Base-by-base conservation (phyloP, 371 early-diverging fungal species). In the Chytridium lagenaria region DNA sequence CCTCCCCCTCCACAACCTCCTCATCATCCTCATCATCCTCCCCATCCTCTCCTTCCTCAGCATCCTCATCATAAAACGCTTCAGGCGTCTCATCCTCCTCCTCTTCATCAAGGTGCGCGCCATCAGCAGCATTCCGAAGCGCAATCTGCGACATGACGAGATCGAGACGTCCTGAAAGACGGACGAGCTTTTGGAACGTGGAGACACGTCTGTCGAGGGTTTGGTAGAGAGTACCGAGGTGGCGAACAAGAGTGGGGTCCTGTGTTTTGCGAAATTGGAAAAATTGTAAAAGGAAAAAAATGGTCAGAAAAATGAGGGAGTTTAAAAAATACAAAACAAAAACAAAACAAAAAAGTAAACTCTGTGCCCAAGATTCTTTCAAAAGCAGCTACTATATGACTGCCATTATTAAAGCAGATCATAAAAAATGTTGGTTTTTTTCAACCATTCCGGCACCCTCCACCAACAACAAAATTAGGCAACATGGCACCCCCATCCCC, bases 121-220 rank as follows among this genome's bases (percentile, higher is more conserved):
- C 75, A 15, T 36, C 40, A 12, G 49, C 22, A 12, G 74, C 66
- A 5, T 28, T 1, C 59, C 89, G 84, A 73, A 87, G 80, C 65
- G 86, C 85, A 51, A 91, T 88, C 80, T 93, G 93, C 57, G 83
- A 84, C 76, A 89, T 85, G 1, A 92, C 88, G 77, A 94, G 77
- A 70, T 94, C 94, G 31, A 94, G 82, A 30, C 93, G 87, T n/a
- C 94, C 94, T 50, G 85, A 80, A 52, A 94, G 78, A 65, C 87
- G 84, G 34, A 90, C 77, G 63, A 94, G 78, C 70, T 90, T 89
- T 16, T 86, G 82, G 75, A 89, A 90, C 19, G 86, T 87, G 19
- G 77, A 73, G 1, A 87, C 80, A 66, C 93, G 90, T 0, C 87
- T 71, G 72, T 91, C 91, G 26, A 94, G 73, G 2, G 90, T 88